Percentiles rank a stretch among this genome's conserved stretches.
Conservation (phyloP, 2,329 filamentous ascomycete genomes). For the Aspergillus neoniger region DNA sequence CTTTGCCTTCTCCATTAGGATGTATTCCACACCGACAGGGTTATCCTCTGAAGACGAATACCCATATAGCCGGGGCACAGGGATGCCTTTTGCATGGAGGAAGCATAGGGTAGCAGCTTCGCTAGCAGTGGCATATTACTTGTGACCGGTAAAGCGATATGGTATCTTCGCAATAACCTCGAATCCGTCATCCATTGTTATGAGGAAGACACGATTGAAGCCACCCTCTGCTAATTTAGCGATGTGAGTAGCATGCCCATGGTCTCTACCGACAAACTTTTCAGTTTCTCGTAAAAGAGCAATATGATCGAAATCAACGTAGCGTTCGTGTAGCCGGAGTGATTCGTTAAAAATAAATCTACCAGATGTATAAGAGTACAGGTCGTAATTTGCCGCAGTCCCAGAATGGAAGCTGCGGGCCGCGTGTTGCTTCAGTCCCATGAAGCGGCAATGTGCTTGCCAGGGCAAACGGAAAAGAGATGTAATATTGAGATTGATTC, state of each 20-base stretch:
- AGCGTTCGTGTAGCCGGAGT: constrained; percentile 20
- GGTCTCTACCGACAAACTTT: constrained; percentile 16
- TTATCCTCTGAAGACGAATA: constrained; percentile 25
- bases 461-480: too few species aligned
- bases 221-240: constrained; percentile 6
- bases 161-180: constrained; percentile 19
- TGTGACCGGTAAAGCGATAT: constrained; percentile 14
- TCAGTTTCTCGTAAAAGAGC: constrained; percentile 17
- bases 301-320: constrained; percentile 17
- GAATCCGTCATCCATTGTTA: constrained; percentile 18
- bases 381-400: background rate
- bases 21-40: constrained; percentile 29
- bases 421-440: too few species aligned
- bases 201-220: constrained; percentile 13
- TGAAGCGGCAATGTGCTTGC: too few species aligned
- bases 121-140: constrained; percentile 23
- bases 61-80: constrained; percentile 25
- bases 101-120: constrained; percentile 27
- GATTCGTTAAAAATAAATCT: constrained; percentile 19
- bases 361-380: constrained; percentile 12
- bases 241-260: background rate
- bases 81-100: constrained; percentile 22
- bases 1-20: constrained; percentile 23
- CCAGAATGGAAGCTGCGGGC: background rate
- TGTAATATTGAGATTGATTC: too few species aligned